Evolutionary conservation across 2,329 filamentous ascomycete species (phyloP).

Genomic region (Cadophora malorum): DNA sequence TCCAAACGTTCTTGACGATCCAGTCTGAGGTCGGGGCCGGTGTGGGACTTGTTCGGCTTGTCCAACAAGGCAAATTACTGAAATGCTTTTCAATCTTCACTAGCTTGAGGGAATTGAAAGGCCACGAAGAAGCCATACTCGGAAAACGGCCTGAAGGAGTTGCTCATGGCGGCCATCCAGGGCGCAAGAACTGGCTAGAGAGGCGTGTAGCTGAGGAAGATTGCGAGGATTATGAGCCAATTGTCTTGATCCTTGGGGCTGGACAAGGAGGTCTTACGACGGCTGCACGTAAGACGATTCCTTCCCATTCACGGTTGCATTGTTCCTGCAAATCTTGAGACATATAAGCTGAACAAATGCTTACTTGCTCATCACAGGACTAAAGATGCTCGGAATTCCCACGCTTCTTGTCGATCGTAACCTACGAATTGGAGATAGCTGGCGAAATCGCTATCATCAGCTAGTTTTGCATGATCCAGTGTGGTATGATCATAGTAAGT

Average conservation of each 20-base stretch:
- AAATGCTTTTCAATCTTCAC: slow-evolving; percentile 71
- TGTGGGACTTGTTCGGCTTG: slow-evolving; percentile 60
- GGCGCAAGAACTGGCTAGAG: slow-evolving; percentile 66
- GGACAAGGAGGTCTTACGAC: too few species aligned
- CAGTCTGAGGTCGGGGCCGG: slow-evolving; percentile 60
- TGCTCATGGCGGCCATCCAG: slow-evolving; percentile 57
- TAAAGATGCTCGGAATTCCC: slow-evolving; percentile 63
- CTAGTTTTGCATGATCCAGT: slow-evolving; percentile 74
- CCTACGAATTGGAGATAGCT: slow-evolving; percentile 67
- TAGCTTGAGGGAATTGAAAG: slow-evolving; percentile 58
- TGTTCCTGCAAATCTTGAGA: too few species aligned
- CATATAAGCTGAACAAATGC: too few species aligned
- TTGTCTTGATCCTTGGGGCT: too few species aligned
- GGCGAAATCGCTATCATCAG: slow-evolving; percentile 64
- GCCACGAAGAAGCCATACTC: slow-evolving; percentile 56
- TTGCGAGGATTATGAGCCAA: slow-evolving; percentile 44
- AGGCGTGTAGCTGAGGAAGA: slow-evolving; percentile 54
- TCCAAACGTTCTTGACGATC: slow-evolving; percentile 63
- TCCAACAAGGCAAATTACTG: slow-evolving; percentile 53
- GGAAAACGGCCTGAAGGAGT: slow-evolving; percentile 59
- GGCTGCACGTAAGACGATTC: too few species aligned
- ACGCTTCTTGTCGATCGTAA: slow-evolving; percentile 64
- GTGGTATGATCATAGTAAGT: slow-evolving; percentile 52
- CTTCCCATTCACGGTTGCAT: too few species aligned
- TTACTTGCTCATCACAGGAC: slow-evolving; percentile 25